These are phyloP conservation scores for Hypoxylon fragiforme DNA, from an alignment of 495 filamentous ascomycete species.

Conservation along the genomic window DNA sequence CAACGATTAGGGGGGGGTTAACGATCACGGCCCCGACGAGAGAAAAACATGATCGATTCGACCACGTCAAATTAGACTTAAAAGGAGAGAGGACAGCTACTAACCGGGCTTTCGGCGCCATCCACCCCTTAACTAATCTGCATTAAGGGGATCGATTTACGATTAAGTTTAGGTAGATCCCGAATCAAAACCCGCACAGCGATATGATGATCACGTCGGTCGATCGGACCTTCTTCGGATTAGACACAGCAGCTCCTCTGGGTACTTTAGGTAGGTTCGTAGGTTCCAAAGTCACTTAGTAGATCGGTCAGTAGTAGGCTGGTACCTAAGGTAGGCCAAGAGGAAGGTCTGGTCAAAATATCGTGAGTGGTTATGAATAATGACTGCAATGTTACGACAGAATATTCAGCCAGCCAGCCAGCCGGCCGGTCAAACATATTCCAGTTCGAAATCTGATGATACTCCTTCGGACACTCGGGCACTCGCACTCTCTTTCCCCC, in stretches of 20 bases:
- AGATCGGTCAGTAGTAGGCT: no score
- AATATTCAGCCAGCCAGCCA: constrained; percentile 20
- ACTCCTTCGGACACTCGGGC: background rate
- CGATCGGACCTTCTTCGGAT: constrained; percentile 8
- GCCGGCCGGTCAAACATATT: no score
- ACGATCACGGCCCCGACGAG: no score
- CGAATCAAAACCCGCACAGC: background rate
- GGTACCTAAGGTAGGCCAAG: no score
- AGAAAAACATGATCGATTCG: background rate
- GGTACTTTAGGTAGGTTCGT: no score
- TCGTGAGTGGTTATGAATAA: constrained; percentile 1
- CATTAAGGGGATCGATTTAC: background rate
- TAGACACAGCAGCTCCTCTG: background rate
- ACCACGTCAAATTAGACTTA: constrained; percentile 4
- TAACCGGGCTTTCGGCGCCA: background rate
- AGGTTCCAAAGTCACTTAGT: no score
- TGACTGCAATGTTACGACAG: background rate
- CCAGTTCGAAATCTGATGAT: no score
- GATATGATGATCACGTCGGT: constrained; percentile 1
- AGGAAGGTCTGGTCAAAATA: background rate
- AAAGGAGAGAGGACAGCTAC: background rate
- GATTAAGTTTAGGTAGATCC: no score
- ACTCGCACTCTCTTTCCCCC: constrained; percentile 1
- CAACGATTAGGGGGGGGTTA: background rate
- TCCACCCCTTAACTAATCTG: background rate